Conservation (phyloP, 2,329 filamentous ascomycete genomes). For the Hypoxylon sp. region DNA sequence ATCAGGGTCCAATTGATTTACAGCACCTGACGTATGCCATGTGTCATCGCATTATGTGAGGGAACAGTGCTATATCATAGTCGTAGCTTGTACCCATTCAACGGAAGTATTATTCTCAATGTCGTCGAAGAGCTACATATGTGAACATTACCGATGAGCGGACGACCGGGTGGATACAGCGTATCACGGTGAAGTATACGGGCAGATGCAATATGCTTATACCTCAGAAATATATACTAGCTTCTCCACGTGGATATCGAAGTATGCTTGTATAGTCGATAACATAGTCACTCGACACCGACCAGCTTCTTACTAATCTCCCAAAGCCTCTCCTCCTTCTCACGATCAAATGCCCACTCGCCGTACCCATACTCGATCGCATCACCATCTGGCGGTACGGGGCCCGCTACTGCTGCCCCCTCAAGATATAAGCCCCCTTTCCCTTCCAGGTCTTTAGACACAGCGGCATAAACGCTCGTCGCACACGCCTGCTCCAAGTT, state of each 20-base stretch:
- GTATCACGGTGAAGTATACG: neutral
- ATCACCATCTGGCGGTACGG: conserved; percentile 48
- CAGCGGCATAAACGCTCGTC: conserved; percentile 60
- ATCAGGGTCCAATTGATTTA: neutral
- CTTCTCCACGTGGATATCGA: neutral
- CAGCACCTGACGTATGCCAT: neutral
- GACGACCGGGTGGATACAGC: neutral
- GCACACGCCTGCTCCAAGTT: conserved; percentile 60
- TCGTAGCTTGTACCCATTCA: neutral
- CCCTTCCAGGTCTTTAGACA: conserved; percentile 58
- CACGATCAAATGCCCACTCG: conserved; percentile 56
- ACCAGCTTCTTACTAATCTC: conserved; percentile 47
- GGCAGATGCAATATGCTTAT: neutral
- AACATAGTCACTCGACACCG: conserved; percentile 39
- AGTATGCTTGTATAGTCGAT: neutral
- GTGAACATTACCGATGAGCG: neutral
- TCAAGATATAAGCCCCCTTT: conserved; percentile 61
- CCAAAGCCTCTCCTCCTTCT: conserved; percentile 60
- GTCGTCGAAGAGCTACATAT: neutral
- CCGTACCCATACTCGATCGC: conserved; percentile 48
- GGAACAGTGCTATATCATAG: neutral
- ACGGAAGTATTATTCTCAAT: neutral
- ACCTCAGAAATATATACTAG: conserved; percentile 1
- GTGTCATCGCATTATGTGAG: neutral
- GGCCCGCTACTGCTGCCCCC: conserved; percentile 56